Evolutionary conservation across 2,329 filamentous ascomycete species (phyloP), one percentile per base, ranked within the genome.

Genomic region (Fonsecaea erecta): DNA sequence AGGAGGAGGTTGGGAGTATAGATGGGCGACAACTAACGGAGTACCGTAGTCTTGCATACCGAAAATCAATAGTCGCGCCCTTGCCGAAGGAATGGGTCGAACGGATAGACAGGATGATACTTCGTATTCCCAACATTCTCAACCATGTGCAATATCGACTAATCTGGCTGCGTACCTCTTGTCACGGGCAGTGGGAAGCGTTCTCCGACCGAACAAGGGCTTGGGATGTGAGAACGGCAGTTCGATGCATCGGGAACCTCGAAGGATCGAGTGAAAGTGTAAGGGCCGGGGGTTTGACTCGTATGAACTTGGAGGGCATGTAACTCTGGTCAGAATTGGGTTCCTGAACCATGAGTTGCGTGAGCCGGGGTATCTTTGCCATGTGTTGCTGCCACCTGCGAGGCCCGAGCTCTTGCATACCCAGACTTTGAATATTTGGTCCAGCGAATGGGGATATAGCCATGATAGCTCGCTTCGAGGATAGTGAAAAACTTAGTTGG

Each of bases 1-100:
- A 60, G 40, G 57, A 51, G 16, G 40, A 52, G 57, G 57, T 46
- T 60, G 57, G 56, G 57, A 37, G 57, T 37, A 52, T n/a, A 52
- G 30, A 48, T 37, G 37, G 8, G 32, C 26, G 35, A 11, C 46
- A 12, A 34, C 57, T 60, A 16, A 16, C 53, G 53, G 53, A 56
- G 55, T 48, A 24, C 55, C 55, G 55, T 58, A 48, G 55, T 32
- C 40, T 32, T 48, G 28, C 37, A 21, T 58, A 34, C 43, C 12
- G 43, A 24, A 48, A 26, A 48, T 48, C 43, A 48, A 48, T 48
- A 48, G 43, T 48, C 18, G 8, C 43, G 11, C 18, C 18, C 11
- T 48, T 24, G 18, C 18, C 18, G 43, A 16, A 12, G 26, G 7
- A 9, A 48, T 48, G 43, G 43, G 43, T 48, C 43, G 9, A 26